Evolutionary conservation across 2,329 filamentous ascomycete species (phyloP).

Genomic region (Dryadomyces sulphureus): DNA sequence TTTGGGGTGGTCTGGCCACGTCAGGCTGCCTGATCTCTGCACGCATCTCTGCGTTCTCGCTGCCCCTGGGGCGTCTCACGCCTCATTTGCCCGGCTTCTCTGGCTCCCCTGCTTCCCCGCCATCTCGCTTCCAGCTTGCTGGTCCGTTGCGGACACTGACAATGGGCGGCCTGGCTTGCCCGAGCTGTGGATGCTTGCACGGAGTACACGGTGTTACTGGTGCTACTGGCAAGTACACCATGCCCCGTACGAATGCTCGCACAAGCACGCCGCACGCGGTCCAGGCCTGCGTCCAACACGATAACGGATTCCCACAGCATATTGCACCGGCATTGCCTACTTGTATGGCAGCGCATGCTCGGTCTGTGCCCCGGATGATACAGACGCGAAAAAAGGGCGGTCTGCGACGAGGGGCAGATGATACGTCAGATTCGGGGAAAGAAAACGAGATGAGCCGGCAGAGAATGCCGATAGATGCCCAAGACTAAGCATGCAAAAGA

Average conservation of each 20-base stretch:
- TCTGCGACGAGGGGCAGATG: background rate
- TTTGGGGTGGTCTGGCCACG: background rate
- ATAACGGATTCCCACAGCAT: too few species aligned
- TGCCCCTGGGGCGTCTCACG: background rate
- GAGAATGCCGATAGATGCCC: background rate
- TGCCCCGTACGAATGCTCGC: too few species aligned
- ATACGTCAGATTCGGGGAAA: background rate
- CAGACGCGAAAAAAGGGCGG: background rate
- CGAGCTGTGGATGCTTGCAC: background rate
- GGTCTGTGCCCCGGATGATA: too few species aligned
- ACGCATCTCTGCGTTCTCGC: background rate
- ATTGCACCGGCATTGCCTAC: too few species aligned
- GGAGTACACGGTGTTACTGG: background rate
- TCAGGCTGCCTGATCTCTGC: background rate
- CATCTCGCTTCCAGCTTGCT: background rate
- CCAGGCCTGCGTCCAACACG: too few species aligned
- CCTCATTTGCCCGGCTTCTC: background rate
- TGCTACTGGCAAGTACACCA: too few species aligned
- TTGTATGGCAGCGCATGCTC: too few species aligned
- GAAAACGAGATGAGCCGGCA: background rate
- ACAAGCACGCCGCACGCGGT: too few species aligned
- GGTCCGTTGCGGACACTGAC: background rate
- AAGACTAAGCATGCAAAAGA: background rate
- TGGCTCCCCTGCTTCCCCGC: background rate
- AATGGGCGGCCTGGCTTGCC: too few species aligned